A percentile compares a stretch with the other conserved stretches of the same genome.
These are phyloP conservation scores for Trametes villosa DNA, from an alignment of 768 basidiomycete species.

Conservation along the genomic window DNA sequence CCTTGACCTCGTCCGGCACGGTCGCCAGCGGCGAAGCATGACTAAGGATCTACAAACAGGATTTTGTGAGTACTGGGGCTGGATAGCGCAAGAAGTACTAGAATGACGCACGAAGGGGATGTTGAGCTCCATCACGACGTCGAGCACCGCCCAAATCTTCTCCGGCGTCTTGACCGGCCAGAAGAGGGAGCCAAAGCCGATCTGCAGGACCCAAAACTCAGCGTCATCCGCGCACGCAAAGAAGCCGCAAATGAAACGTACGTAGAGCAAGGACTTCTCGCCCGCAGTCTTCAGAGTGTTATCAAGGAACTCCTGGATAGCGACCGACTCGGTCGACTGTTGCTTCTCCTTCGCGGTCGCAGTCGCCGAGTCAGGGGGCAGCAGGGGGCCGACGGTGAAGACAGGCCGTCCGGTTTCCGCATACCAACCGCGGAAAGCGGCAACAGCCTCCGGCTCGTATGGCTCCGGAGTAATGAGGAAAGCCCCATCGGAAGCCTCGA, in stretches of 20 bases:
- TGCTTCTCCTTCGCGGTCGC: conserved; percentile 14
- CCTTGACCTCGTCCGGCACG: conserved; percentile 13
- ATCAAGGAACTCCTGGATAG: conserved; percentile 27
- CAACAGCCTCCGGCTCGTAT: conserved; percentile 28
- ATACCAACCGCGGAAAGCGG: conserved; percentile 18
- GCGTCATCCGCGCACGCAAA: too few relatives aligned
- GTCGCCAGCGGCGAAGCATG: conserved; percentile 19
- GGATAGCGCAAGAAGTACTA: background rate
- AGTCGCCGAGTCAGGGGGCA: background rate
- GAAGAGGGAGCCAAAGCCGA: conserved; percentile 26
- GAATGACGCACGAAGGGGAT: conserved; percentile 25
- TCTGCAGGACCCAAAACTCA: background rate
- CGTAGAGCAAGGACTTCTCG: conserved; percentile 20
- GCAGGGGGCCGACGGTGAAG: conserved; percentile 25
- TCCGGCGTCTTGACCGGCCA: conserved; percentile 26
- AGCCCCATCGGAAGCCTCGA: conserved; percentile 21
- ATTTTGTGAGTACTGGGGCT: too few relatives aligned
- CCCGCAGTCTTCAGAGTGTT: conserved; percentile 22
- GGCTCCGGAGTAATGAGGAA: conserved; percentile 19
- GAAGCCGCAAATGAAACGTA: background rate
- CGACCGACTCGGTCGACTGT: conserved; percentile 13
- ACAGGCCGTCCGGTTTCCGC: conserved; percentile 19
- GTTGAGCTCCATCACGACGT: conserved; percentile 23
- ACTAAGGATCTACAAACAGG: conserved; percentile 8
- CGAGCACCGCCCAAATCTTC: conserved; percentile 25